phyloP scores from a whole-genome alignment of 768 basidiomycete species.

The Termitomyces bulborhizus region DNA sequence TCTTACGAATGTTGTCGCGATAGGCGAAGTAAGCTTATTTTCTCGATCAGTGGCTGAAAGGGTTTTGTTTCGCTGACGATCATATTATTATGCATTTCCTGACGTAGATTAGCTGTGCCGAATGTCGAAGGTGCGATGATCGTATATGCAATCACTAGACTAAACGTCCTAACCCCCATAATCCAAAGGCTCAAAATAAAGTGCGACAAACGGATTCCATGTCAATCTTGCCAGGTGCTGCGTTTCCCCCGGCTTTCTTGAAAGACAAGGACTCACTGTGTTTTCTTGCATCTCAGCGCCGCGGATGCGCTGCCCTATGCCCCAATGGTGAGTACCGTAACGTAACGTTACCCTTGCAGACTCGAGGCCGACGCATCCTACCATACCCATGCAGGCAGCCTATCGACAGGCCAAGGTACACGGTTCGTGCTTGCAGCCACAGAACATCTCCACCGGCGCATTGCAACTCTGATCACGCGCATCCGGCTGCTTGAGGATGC shows the following conservation, averaged over 20 bases:
- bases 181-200: slow-evolving; percentile 62
- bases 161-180: slow-evolving; percentile 7
- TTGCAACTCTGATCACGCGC: slow-evolving; percentile 44
- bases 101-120: slow-evolving; percentile 66
- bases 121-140: slow-evolving; percentile 69
- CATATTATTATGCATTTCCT: neutral
- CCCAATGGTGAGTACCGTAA: slow-evolving; percentile 49
- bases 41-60: slow-evolving; percentile 2
- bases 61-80: slow-evolving; percentile 1
- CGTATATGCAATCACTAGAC: slow-evolving; percentile 20
- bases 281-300: slow-evolving; percentile 29
- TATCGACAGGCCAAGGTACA: slow-evolving; percentile 77
- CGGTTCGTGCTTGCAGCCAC: slow-evolving; percentile 63
- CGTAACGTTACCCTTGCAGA: neutral
- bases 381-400: slow-evolving; percentile 38
- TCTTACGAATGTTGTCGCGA: neutral
- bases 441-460: slow-evolving; percentile 56
- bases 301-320: slow-evolving; percentile 66
- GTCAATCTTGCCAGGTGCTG: slow-evolving; percentile 65
- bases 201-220: slow-evolving; percentile 78
- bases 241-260: slow-evolving; percentile 9
- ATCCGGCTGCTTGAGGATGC: slow-evolving; percentile 53
- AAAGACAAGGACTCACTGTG: neutral
- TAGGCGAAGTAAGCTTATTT: slow-evolving; percentile 23
- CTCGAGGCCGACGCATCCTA: neutral